Conservation (phyloP, 495 filamentous ascomycete species). For the Niebla homalea region DNA sequence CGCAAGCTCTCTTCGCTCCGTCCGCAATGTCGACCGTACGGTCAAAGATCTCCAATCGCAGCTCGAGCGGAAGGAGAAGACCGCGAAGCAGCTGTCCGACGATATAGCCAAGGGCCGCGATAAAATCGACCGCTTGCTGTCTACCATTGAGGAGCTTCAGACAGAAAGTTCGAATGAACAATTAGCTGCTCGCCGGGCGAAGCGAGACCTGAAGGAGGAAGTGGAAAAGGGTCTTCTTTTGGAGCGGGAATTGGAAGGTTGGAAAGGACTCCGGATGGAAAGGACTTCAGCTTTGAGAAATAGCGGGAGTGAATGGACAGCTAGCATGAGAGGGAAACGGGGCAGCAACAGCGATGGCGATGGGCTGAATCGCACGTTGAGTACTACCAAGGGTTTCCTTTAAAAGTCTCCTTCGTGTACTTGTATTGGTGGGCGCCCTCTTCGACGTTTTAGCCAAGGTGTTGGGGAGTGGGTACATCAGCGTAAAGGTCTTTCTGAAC, state of each 20-base stretch:
- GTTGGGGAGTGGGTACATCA: not conserved
- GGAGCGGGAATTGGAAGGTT: constrained; percentile 78
- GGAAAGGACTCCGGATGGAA: constrained; percentile 64
- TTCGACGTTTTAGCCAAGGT: not conserved
- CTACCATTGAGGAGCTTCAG: constrained; percentile 88
- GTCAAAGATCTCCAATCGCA: constrained; percentile 89
- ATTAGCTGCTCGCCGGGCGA: constrained; percentile 65
- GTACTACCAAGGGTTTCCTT: constrained; percentile 21
- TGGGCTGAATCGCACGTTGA: constrained; percentile 17
- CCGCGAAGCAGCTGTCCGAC: constrained; percentile 61
- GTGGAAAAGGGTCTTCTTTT: constrained; percentile 67
- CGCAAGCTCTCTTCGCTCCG: constrained; percentile 65
- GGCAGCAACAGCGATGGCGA: constrained; percentile 11
- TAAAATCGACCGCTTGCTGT: constrained; percentile 75
- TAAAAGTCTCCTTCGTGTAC: constrained; percentile 3
- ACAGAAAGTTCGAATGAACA: constrained; percentile 68
- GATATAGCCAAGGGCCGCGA: constrained; percentile 75
- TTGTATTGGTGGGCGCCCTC: constrained; percentile 1
- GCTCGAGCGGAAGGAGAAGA: constrained; percentile 84
- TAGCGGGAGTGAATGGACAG: constrained; percentile 24
- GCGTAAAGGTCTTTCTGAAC: too few species aligned
- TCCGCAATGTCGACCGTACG: constrained; percentile 86
- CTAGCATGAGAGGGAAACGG: constrained; percentile 13
- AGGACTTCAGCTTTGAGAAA: constrained; percentile 29
- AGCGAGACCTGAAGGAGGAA: constrained; percentile 84